phyloP scores from a whole-genome alignment of 2,329 filamentous ascomycete species.

The Xylariaceae sp. region DNA sequence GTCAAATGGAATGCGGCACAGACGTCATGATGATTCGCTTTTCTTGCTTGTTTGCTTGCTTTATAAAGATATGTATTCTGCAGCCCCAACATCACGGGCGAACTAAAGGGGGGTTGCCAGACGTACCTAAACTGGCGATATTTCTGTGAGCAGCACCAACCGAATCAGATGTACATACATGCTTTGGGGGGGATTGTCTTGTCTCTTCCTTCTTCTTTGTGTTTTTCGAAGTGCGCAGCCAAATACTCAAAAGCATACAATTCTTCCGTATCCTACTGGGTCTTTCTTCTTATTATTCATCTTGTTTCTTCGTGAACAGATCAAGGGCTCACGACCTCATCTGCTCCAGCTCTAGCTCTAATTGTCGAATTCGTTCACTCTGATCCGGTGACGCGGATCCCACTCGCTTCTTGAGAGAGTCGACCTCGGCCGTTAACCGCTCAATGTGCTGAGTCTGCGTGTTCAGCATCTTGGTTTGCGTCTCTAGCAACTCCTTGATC shows the following conservation, averaged over 20 bases:
- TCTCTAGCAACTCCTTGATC: conserved; percentile 72
- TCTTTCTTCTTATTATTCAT: background rate
- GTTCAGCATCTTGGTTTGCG: conserved; percentile 71
- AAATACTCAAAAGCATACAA: conserved; percentile 16
- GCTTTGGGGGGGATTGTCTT: conserved; percentile 21
- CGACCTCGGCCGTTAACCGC: conserved; percentile 65
- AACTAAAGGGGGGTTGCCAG: conserved; percentile 4
- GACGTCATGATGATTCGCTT: conserved; percentile 3
- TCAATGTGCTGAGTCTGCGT: conserved; percentile 73
- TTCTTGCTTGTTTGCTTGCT: background rate
- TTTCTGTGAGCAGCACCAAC: conserved; percentile 18
- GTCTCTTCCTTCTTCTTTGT: conserved; percentile 15
- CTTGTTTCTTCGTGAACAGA: conserved; percentile 12
- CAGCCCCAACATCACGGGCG: conserved; percentile 1
- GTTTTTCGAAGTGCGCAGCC: conserved; percentile 5
- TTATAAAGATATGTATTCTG: conserved; percentile 1
- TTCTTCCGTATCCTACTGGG: conserved; percentile 14
- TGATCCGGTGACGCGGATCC: conserved; percentile 56
- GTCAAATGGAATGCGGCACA: conserved; percentile 72
- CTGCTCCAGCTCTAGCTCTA: conserved; percentile 63
- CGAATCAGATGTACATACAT: conserved; percentile 26
- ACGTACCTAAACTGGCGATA: conserved; percentile 17
- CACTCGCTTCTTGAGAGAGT: conserved; percentile 73
- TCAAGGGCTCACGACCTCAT: conserved; percentile 45
- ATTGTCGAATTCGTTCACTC: conserved; percentile 61